Percentiles rank a stretch among this genome's conserved stretches.
phyloP scores from a whole-genome alignment of 148 eudicot genomes.

The Amaranthus palmeri region DNA sequence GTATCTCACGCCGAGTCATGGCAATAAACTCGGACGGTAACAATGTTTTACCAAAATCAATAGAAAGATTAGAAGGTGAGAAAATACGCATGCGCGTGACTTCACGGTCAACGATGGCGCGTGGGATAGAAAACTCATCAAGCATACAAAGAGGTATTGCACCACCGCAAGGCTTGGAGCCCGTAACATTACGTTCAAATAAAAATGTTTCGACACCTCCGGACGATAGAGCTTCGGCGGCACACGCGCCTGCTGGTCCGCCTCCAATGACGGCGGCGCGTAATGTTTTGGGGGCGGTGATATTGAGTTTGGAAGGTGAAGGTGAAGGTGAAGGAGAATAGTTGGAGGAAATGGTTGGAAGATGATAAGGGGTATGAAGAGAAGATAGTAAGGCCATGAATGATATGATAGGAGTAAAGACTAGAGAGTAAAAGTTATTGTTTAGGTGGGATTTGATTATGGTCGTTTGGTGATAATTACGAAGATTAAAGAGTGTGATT shows the following conservation, averaged over 20 bases:
- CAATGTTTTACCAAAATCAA: constrained; percentile 84
- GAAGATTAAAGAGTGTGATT: background rate
- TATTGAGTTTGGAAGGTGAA: constrained; percentile 21
- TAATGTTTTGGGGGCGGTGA: constrained; percentile 33
- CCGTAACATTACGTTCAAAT: constrained; percentile 66
- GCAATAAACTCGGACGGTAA: constrained; percentile 73
- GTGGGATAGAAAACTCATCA: constrained; percentile 72
- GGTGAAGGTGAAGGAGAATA: constrained; percentile 9
- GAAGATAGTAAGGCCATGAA: constrained; percentile 35
- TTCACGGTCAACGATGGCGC: constrained; percentile 57
- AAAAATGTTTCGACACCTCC: constrained; percentile 80
- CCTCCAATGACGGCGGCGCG: constrained; percentile 83
- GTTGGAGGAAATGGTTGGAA: constrained; percentile 28
- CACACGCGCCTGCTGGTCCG: constrained; percentile 87
- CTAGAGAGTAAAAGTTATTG: too few species aligned
- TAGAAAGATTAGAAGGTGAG: constrained; percentile 70
- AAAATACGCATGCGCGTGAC: constrained; percentile 80
- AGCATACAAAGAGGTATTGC: constrained; percentile 94
- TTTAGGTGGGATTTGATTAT: too few species aligned
- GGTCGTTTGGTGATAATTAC: background rate
- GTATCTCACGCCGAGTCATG: constrained; percentile 89
- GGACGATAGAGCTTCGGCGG: constrained; percentile 66
- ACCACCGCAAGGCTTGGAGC: constrained; percentile 92
- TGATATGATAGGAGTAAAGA: background rate
- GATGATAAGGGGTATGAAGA: constrained; percentile 28